Evolutionary conservation across 768 basidiomycete species (phyloP).

Genomic region (Tephrocybe sp.): DNA sequence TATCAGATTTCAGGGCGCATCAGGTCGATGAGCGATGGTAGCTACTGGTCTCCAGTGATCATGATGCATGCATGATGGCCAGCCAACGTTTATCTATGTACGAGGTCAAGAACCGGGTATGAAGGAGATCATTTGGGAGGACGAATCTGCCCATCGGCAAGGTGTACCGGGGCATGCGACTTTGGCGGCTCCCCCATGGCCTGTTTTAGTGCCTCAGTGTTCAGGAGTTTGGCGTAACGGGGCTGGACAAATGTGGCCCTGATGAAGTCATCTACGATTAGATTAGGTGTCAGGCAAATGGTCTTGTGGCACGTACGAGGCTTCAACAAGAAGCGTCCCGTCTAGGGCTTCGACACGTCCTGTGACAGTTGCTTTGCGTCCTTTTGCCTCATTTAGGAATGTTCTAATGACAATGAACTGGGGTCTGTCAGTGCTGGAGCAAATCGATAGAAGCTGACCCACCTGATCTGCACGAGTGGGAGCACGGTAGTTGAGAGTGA

Average conservation of each 20-base stretch:
- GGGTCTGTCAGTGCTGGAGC: slow-evolving; percentile 6
- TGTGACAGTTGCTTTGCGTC: slow-evolving; percentile 73
- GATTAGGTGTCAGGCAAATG: background rate
- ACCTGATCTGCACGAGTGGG: slow-evolving; percentile 91
- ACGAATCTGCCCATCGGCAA: slow-evolving; percentile 37
- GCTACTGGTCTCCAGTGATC: background rate
- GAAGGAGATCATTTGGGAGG: slow-evolving; percentile 13
- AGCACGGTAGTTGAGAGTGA: slow-evolving; percentile 79
- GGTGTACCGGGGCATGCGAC: slow-evolving; percentile 32
- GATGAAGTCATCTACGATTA: slow-evolving; percentile 4
- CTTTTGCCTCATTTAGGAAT: slow-evolving; percentile 62
- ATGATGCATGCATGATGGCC: background rate
- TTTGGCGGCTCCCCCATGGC: slow-evolving; percentile 62
- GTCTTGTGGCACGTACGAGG: slow-evolving; percentile 52
- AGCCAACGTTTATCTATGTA: background rate
- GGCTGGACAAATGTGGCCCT: slow-evolving; percentile 90
- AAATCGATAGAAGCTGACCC: background rate
- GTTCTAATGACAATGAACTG: slow-evolving; percentile 86
- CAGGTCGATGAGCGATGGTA: background rate
- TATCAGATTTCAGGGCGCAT: background rate
- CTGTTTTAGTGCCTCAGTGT: slow-evolving; percentile 55
- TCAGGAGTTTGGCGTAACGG: slow-evolving; percentile 78
- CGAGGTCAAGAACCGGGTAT: background rate
- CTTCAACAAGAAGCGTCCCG: slow-evolving; percentile 83
- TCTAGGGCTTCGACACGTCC: slow-evolving; percentile 77